Conservation (phyloP, 768 basidiomycete species). For the Lentinula sp. region DNA sequence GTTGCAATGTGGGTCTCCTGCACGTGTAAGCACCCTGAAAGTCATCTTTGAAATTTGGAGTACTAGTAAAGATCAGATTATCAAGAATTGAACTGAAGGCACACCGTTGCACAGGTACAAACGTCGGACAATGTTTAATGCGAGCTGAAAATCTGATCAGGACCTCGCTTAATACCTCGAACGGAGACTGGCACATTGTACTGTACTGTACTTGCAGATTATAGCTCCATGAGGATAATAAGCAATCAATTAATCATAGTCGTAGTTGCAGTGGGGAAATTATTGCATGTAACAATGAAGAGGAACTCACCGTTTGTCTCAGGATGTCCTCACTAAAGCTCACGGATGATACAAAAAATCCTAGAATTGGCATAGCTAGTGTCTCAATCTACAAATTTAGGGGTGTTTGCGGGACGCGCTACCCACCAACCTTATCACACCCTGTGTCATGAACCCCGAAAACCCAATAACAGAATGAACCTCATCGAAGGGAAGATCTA, state of each 20-base stretch:
- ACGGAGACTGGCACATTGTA: background rate
- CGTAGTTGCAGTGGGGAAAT: background rate
- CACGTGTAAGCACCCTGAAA: background rate
- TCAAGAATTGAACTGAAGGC: background rate
- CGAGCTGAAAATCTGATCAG: background rate
- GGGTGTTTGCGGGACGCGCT: background rate
- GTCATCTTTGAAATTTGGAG: background rate
- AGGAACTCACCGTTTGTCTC: no score
- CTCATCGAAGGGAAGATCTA: background rate
- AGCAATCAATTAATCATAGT: background rate
- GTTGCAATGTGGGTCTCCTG: background rate
- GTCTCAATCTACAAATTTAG: background rate
- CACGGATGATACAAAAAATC: background rate
- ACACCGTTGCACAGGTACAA: background rate
- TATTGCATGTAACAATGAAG: no score
- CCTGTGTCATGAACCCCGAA: background rate
- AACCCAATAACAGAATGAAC: background rate
- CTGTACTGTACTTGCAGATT: background rate
- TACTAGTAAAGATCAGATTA: background rate
- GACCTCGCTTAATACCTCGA: background rate
- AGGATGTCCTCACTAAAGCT: background rate
- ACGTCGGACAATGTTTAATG: no score
- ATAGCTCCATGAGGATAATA: background rate
- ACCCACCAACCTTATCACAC: background rate
- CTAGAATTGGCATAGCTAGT: background rate